A percentile compares a stretch with the other conserved stretches of the same genome.
These are phyloP conservation scores for Linanthus parryae DNA, from an alignment of 148 eudicot genomes.

Conservation along the genomic window DNA sequence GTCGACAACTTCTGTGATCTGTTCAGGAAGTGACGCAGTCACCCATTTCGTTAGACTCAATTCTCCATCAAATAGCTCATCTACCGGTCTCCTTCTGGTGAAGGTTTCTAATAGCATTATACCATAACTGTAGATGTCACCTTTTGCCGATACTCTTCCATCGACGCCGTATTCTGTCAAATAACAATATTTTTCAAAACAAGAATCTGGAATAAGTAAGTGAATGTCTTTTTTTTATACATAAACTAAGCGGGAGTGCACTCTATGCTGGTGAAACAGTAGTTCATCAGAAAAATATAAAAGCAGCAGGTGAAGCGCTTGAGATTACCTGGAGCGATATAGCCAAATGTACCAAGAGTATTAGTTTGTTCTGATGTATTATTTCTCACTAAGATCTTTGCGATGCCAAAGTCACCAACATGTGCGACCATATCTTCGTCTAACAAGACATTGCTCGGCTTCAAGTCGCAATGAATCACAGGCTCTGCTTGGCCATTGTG, in stretches of 20 bases:
- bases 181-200: not conserved
- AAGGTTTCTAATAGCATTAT: constrained; percentile 22
- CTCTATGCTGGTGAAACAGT: too few species aligned
- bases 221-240: not conserved
- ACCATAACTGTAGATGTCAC: constrained; percentile 28
- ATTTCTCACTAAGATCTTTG: not conserved
- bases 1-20: not conserved
- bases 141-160: constrained; percentile 22
- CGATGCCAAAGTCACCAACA: constrained; percentile 4
- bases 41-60: constrained; percentile 16
- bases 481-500: not conserved
- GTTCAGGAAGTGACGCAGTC: constrained; percentile 33
- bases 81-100: constrained; percentile 17
- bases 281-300: too few species aligned
- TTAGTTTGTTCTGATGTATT: not conserved
- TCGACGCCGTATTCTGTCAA: constrained; percentile 9
- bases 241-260: not conserved
- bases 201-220: too few species aligned
- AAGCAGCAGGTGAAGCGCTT: not conserved
- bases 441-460: too few species aligned
- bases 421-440: constrained; percentile 2
- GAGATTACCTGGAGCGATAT: constrained; percentile 3
- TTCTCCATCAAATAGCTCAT: constrained; percentile 25
- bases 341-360: not conserved
- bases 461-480: not conserved